These are phyloP conservation scores for Fraxinus xanthoxyloides DNA, from an alignment of 305 asterid genomes.

Conservation along the genomic window DNA sequence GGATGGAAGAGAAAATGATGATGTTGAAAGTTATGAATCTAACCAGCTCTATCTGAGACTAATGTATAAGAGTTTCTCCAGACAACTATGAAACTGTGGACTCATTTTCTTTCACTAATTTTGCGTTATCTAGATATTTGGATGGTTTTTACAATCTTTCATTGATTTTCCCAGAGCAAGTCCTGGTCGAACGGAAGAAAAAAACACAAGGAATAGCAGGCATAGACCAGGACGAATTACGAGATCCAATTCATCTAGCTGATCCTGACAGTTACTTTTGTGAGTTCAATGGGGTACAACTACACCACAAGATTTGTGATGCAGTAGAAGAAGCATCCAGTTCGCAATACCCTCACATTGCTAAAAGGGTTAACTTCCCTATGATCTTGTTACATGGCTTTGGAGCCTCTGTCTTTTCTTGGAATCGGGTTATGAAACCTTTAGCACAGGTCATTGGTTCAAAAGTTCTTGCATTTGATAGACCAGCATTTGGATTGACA, in stretches of 20 bases:
- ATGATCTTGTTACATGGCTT: slow-evolving; percentile 88
- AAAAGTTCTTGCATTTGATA: slow-evolving; percentile 87
- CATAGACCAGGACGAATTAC: slow-evolving; percentile 67
- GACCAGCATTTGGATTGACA: slow-evolving; percentile 96
- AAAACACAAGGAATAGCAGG: slow-evolving; percentile 52
- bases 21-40: background rate
- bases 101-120: slow-evolving; percentile 10
- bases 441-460: slow-evolving; percentile 52
- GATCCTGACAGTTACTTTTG: slow-evolving; percentile 89
- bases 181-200: slow-evolving; percentile 37
- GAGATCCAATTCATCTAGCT: slow-evolving; percentile 63
- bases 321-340: slow-evolving; percentile 32
- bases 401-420: slow-evolving; percentile 89
- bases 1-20: background rate
- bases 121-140: background rate
- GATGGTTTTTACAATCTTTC: slow-evolving; percentile 10
- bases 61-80: background rate
- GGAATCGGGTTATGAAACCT: slow-evolving; percentile 80
- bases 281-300: slow-evolving; percentile 74
- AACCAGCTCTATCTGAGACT: background rate
- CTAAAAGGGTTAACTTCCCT: slow-evolving; percentile 49
- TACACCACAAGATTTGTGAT: slow-evolving; percentile 86
- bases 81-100: background rate
- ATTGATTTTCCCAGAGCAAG: slow-evolving; percentile 41
- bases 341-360: slow-evolving; percentile 27